Evolutionary conservation across 2,329 filamentous ascomycete genomes (phyloP).

Genomic region (Paradendryphiella salina): DNA sequence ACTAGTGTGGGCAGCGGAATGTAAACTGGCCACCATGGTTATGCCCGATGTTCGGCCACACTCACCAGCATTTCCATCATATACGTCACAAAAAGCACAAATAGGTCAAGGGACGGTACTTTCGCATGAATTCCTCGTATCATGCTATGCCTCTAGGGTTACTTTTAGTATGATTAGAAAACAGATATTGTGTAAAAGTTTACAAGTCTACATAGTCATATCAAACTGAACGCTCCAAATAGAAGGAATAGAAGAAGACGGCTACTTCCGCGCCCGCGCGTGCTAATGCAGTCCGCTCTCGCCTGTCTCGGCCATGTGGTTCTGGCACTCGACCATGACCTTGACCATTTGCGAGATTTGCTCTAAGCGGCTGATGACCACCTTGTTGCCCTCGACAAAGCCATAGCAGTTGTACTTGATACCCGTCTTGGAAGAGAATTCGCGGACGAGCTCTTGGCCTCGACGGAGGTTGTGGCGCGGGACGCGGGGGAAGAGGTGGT

Average conservation of each 20-base stretch:
- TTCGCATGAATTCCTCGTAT: too few relatives aligned
- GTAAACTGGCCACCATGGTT: too few relatives aligned
- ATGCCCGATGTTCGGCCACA: too few relatives aligned
- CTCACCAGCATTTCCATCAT: too few relatives aligned
- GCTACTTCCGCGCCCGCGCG: conserved; percentile 9
- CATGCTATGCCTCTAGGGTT: too few relatives aligned
- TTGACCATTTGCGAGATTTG: conserved; percentile 80
- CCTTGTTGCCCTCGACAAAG: conserved; percentile 80
- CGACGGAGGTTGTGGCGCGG: conserved; percentile 80
- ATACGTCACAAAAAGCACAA: too few relatives aligned
- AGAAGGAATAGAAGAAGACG: not conserved
- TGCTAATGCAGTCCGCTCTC: conserved; percentile 40
- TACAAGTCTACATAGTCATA: not conserved
- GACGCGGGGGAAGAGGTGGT: conserved; percentile 82
- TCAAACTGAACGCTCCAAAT: not conserved
- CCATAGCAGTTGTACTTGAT: conserved; percentile 86
- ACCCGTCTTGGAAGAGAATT: conserved; percentile 79
- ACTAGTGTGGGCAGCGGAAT: too few relatives aligned
- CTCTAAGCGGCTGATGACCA: conserved; percentile 74
- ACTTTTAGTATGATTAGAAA: not conserved
- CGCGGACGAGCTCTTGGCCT: conserved; percentile 73
- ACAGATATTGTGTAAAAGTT: not conserved
- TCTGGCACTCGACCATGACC: conserved; percentile 50
- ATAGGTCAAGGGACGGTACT: too few relatives aligned
- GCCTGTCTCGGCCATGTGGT: conserved; percentile 46